Evolutionary conservation across 2,329 filamentous ascomycete genomes (phyloP), one percentile per base, ranked within the genome.

Genomic region (Pyrenophora tritici-repentis): DNA sequence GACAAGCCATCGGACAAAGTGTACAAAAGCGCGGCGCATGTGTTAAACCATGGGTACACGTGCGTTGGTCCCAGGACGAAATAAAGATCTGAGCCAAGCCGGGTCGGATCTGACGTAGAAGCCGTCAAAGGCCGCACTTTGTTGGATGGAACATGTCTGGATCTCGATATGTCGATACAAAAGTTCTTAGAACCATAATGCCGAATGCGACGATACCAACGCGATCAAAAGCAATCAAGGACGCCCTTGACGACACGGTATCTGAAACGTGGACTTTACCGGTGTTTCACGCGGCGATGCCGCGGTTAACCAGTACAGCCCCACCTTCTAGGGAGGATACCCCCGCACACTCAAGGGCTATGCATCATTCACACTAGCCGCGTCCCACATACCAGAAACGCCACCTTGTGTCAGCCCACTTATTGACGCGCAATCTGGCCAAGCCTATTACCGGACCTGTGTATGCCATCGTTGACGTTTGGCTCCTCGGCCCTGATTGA

Each of bases 371-470:
- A 26, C 18, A 14, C 26, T n/a, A 17, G 17, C 29, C 12, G 18
- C 14, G 48, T 31, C 18, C 38, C 43, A 42, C 38, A 47, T 38
- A 42, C 47, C 24, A 31, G 48, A 51, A 51, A 51, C 48, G 48
- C 33, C 36, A 22, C 36, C 24, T 26, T 40, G 32, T 47, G 32
- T 37, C 38, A 37, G 32, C 32, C 48, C 43, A 47, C 48, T 51
- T 51, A 47, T 51, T 42, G 48, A 51, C 48, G 48, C 48, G 48
- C 48, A 51, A 51, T 42, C 37, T 16, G 24, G 20, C 43, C 33
- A 42, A 42, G 48, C 24, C 32, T 42, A 29, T 39, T 38, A 44
- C 42, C 37, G 46, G 43, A 43, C 42, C 32, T 22, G 38, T 41
- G 24, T 36, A 18, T 36, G 36, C 17, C 17, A 31, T 37, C 36